Evolutionary conservation across 805 yeast genomes (phyloP), one percentile per base, ranked within the genome.

Genomic region (Metschnikowia cubensis): DNA sequence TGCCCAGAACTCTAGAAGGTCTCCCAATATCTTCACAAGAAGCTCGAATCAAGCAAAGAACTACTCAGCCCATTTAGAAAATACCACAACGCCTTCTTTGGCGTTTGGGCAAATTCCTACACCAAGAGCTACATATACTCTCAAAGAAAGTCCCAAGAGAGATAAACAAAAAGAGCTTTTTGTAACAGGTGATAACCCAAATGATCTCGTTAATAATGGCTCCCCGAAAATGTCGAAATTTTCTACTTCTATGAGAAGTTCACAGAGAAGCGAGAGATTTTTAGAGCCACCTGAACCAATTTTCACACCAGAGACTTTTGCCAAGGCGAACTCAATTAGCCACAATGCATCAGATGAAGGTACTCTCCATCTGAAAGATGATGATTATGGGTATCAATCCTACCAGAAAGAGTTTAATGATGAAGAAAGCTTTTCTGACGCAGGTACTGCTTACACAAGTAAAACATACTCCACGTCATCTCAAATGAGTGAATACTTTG

Each of bases 141-240:
- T 13, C 68, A 80, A 48, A 68, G 81, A 56, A 91, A 87, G 64
- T 84, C 95, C 96, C 33, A 78, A 74, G 49, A 79, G 90, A 62
- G 75, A 75, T 38, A 72, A 69, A 36, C 63, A 76, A 36, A 73
- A 74, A 3, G 74, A 83, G 5, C 70, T 83, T 3, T 66, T 78
- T 13, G 74, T 83, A 43, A 70, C 74, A 29, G 73, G 67, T 15
- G 62, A 58, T 7, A 59, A 55, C 34, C 69, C 65, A 18, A 59
- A 57, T 31, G 62, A 58, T 31, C 39, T 52, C 5, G 66, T 59
- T 21, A 57, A 64, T n/a, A 20, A 33, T 33, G 72, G 75, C 3
- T 68, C 77, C 2, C 75, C 79, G 13, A 61, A 66, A 29, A 54
- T 67, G 25, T 54, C 71, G 35, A 62, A 54, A n/a, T 59, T 55